Evolutionary conservation across 1,284 basidiomycete genomes (phyloP).

Genomic region (Austropuccinia psidii): DNA sequence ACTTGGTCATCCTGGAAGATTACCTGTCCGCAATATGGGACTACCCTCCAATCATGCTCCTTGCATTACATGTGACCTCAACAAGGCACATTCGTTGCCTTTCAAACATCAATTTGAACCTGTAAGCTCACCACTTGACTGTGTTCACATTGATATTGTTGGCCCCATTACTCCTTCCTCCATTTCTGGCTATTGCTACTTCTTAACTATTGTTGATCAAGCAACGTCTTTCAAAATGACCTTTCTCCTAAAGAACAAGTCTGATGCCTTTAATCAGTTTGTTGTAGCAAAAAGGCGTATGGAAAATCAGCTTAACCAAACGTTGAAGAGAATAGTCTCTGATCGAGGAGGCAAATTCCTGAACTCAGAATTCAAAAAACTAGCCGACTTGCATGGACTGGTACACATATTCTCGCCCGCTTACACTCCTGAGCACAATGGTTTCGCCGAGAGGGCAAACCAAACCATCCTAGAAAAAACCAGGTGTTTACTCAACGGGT

Average conservation of each 20-base stretch:
- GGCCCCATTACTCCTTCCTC: not conserved
- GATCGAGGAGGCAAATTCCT: conserved; percentile 48
- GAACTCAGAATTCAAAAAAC: conserved; percentile 41
- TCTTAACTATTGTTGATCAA: not conserved
- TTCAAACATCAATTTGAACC: not conserved
- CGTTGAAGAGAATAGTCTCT: not conserved
- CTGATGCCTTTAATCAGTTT: not conserved
- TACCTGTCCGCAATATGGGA: no score
- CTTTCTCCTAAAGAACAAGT: not conserved
- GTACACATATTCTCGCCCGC: conserved; percentile 46
- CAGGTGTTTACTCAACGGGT: conserved; percentile 42
- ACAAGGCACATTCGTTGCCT: no score
- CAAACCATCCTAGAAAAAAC: conserved; percentile 44
- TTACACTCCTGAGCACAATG: conserved; percentile 48
- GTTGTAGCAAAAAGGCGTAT: no score
- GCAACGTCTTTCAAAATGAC: not conserved
- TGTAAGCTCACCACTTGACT: not conserved
- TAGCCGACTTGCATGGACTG: conserved; percentile 45
- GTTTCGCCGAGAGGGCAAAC: conserved; percentile 45
- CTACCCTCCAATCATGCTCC: no score
- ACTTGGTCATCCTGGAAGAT: no score
- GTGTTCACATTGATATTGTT: not conserved
- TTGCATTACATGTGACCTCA: no score
- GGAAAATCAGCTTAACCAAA: no score
- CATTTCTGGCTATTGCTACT: not conserved